Evolutionary conservation across 108 stramenopile species (phyloP), one percentile per base, ranked within the genome.

Genomic region (Fragilariopsis cylindrus): DNA sequence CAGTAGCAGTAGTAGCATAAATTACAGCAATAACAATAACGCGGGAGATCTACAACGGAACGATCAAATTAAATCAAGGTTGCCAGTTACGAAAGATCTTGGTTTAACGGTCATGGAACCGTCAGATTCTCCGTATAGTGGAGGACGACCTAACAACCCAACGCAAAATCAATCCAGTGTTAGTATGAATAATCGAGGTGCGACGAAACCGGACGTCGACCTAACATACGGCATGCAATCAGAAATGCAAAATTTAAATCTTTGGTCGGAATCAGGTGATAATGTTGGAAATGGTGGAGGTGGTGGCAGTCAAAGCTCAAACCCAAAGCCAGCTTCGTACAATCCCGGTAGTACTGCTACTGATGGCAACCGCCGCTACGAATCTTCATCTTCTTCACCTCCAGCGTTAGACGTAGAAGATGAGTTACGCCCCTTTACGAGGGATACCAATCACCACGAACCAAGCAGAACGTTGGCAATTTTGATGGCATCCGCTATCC

Each of bases 71-170:
- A 68, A 57, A 48, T 55, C 71, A 48, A 58, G 72, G 57, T 16
- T 74, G 13, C 44, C 79, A 4, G 64, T 54, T 21, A 44, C 75
- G 16, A 76, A 76, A 63, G 71, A 87, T 75, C 48, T 83, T 5
- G 87, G 87, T 54, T 73, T 88, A 1, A 90, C 85, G 7, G 88
- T 92, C 12, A 84, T 85, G 18, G 92, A 92, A 72, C 92, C 92
- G 6, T 65, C 70, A 18, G 76, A 77, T 30, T 77, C 76, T 41
- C 56, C 60, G 47, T 74, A 43, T 13, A 45, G 70, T 47, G 65
- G 65, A 40, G 41, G 50, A 45, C 62, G 58, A 21, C 41, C 16
- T 16, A 54, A 68, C 18, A 54, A 60, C 30, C 44, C 11, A 21
- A 9, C 39, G 74, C 19, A 75, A 7, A 57, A 43, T 72, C 11